A percentile compares a stretch with the other conserved stretches of the same genome.
Evolutionary conservation across 352 stramenopile species (phyloP).

Genomic region (Aphanomyces stellatus): DNA sequence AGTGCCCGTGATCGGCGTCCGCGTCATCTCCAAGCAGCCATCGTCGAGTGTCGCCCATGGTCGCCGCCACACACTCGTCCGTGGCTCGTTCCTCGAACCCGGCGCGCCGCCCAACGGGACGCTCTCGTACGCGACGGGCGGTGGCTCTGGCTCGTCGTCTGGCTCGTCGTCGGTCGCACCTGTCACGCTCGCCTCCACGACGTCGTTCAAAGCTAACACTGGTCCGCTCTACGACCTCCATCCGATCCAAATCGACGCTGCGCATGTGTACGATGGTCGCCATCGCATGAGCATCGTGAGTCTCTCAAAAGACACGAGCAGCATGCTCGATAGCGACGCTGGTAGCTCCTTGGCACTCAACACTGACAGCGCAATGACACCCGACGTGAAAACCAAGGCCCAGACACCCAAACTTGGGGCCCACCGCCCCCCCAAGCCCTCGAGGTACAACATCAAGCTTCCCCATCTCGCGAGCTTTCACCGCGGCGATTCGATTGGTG

Average conservation of each 20-base stretch:
- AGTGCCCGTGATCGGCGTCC: constrained; percentile 9
- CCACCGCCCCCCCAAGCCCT: neutral
- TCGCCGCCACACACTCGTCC: constrained; percentile 5
- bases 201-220: neutral
- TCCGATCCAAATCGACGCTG: neutral
- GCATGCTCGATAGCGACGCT: too few relatives aligned
- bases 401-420: neutral
- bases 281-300: constrained; percentile 4
- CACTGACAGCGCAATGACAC: too few relatives aligned
- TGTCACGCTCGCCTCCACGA: neutral
- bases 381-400: too few relatives aligned
- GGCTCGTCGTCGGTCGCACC: neutral
- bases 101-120: neutral
- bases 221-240: neutral
- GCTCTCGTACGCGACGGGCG: neutral
- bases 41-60: neutral
- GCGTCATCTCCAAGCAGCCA: neutral
- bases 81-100: neutral
- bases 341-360: too few relatives aligned
- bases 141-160: neutral
- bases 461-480: too few relatives aligned
- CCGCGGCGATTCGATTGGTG: too few relatives aligned
- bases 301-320: too few relatives aligned
- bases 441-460: neutral
- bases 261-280: neutral